Evolutionary conservation across 129 eudicot genomes (phyloP).

Genomic region (carrot (Daucus carota)): DH1_v3.0 NC_030384.2:50489001-50489500

Average conservation of each 20-base stretch:
- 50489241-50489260: neutral
- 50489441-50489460: neutral
- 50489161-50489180: neutral
- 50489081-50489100: neutral
- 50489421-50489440: neutral
- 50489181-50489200: neutral
- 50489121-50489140: neutral
- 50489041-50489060: too few species aligned
- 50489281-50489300: neutral
- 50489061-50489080: too few species aligned
- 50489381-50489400: neutral
- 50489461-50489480: constrained; percentile 1
- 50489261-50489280: too few species aligned
- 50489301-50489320: neutral
- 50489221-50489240: neutral
- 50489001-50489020: too few species aligned
- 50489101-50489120: neutral
- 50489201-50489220: neutral
- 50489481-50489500: neutral
- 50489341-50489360: neutral
- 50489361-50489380: neutral
- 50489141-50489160: neutral
- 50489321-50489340: neutral
- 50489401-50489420: neutral
- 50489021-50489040: too few species aligned